phyloP scores from a whole-genome alignment of 108 stramenopile genomes.

The Chaetoceros muelleri region DNA sequence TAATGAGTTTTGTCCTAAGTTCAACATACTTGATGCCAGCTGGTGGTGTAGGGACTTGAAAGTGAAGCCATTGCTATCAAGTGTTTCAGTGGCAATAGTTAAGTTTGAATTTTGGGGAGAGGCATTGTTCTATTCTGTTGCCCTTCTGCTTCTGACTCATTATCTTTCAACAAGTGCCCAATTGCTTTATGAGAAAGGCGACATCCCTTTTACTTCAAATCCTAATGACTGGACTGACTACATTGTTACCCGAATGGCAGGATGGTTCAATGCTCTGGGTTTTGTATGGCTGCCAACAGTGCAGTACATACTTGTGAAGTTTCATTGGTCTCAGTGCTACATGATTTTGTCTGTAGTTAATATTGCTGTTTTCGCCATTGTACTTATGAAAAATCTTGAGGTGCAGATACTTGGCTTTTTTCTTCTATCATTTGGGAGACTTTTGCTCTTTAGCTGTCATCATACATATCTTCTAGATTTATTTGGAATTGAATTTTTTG shows the following conservation, averaged over 20 bases:
- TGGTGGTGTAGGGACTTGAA: constrained; percentile 5
- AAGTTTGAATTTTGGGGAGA: constrained; percentile 11
- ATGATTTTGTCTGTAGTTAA: not conserved
- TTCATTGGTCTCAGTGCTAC: constrained; percentile 1
- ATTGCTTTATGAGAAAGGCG: constrained; percentile 10
- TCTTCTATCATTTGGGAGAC: not conserved
- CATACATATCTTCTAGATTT: constrained; percentile 8
- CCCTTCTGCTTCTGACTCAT: constrained; percentile 4
- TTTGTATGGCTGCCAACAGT: constrained; percentile 9
- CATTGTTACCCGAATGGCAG: constrained; percentile 4
- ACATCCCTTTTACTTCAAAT: constrained; percentile 5
- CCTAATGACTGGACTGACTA: constrained; percentile 10
- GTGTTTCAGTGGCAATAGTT: not conserved
- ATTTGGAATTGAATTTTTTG: constrained; percentile 7
- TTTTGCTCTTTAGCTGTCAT: constrained; percentile 9
- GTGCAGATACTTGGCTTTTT: constrained; percentile 3
- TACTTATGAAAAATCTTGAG: constrained; percentile 4
- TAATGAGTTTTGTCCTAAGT: not conserved
- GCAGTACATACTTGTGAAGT: not conserved
- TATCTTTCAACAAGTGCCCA: constrained; percentile 9
- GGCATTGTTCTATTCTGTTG: constrained; percentile 1
- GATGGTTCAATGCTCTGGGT: constrained; percentile 5
- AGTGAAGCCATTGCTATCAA: not conserved
- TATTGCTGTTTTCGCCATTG: constrained; percentile 2
- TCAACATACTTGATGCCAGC: not conserved